Percentiles rank a stretch among this genome's conserved stretches.
Conservation (phyloP, 1,284 basidiomycete genomes). For the Moniliella sp. region DNA sequence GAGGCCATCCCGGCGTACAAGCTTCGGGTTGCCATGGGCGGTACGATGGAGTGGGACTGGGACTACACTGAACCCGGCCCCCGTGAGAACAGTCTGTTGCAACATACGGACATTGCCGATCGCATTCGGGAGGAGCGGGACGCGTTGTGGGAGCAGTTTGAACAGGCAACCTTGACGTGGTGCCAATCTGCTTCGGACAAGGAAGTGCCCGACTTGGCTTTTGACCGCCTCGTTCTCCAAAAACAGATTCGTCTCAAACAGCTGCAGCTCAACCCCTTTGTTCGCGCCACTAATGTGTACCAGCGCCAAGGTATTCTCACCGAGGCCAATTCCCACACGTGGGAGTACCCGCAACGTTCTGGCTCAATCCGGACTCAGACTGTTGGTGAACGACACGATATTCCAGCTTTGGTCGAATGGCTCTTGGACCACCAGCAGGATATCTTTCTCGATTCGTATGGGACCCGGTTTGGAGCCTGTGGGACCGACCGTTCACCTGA, state of each 20-base stretch:
- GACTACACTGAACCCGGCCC: constrained; percentile 29
- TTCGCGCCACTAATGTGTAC: constrained; percentile 25
- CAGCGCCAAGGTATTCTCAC: constrained; percentile 22
- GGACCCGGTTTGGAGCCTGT: constrained; percentile 5
- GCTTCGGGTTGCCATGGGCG: constrained; percentile 30
- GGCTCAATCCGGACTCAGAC: constrained; percentile 14
- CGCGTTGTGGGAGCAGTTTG: constrained; percentile 19
- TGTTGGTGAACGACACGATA: constrained; percentile 23
- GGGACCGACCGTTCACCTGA: background rate
- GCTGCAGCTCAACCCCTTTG: constrained; percentile 23
- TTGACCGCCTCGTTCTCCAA: constrained; percentile 19
- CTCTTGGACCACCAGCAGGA: constrained; percentile 29
- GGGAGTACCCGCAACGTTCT: constrained; percentile 27
- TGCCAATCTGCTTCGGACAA: constrained; percentile 11
- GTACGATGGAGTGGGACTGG: constrained; percentile 33
- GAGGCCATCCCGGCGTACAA: constrained; percentile 20
- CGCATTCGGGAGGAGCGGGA: constrained; percentile 20
- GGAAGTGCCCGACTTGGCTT: constrained; percentile 10
- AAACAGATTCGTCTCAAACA: constrained; percentile 30
- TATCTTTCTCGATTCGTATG: constrained; percentile 25
- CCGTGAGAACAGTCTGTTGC: constrained; percentile 22
- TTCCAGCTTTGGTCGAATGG: constrained; percentile 25
- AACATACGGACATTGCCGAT: constrained; percentile 21
- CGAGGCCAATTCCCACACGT: constrained; percentile 18
- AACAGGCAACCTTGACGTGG: constrained; percentile 22